Percentiles rank a stretch among this genome's conserved stretches.
These are phyloP conservation scores for Boletus tomentosulus DNA, from an alignment of 768 basidiomycete genomes.

Conservation along the genomic window DNA sequence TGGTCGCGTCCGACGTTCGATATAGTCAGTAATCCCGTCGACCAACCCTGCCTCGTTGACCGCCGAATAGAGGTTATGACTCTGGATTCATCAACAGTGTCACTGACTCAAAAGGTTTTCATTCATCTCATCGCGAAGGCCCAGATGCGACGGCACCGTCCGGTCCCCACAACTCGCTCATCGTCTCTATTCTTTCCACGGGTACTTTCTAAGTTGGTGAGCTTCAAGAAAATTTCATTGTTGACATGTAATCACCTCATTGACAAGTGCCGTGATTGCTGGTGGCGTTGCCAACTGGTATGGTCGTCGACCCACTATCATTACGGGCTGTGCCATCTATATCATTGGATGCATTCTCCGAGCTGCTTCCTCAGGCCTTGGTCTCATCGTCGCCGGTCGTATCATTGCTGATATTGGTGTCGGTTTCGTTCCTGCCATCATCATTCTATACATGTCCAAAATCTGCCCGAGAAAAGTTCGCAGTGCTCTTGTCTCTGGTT, in stretches of 20 bases:
- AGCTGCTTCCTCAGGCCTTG: slow-evolving; percentile 47
- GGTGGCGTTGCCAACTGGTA: slow-evolving; percentile 52
- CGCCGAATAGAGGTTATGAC: slow-evolving; percentile 55
- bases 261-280: slow-evolving; percentile 46
- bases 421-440: slow-evolving; percentile 68
- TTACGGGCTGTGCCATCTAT: slow-evolving; percentile 49
- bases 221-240: slow-evolving; percentile 19
- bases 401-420: slow-evolving; percentile 79
- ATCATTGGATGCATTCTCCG: slow-evolving; percentile 64
- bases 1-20: no score
- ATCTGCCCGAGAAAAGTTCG: slow-evolving; percentile 63
- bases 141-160: slow-evolving; percentile 30
- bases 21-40: slow-evolving; percentile 1
- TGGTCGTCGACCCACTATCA: slow-evolving; percentile 49
- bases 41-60: not conserved
- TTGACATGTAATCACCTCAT: not conserved
- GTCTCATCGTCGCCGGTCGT: slow-evolving; percentile 68
- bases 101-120: slow-evolving; percentile 41
- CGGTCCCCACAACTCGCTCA: slow-evolving; percentile 45
- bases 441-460: slow-evolving; percentile 58
- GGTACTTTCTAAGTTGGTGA: slow-evolving; percentile 69
- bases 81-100: slow-evolving; percentile 77
- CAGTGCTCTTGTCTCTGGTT: not conserved
- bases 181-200: slow-evolving; percentile 61
- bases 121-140: slow-evolving; percentile 12